phyloP scores from a whole-genome alignment of 345 rosid genomes.

The Xanthoceras sorbifolium region DNA sequence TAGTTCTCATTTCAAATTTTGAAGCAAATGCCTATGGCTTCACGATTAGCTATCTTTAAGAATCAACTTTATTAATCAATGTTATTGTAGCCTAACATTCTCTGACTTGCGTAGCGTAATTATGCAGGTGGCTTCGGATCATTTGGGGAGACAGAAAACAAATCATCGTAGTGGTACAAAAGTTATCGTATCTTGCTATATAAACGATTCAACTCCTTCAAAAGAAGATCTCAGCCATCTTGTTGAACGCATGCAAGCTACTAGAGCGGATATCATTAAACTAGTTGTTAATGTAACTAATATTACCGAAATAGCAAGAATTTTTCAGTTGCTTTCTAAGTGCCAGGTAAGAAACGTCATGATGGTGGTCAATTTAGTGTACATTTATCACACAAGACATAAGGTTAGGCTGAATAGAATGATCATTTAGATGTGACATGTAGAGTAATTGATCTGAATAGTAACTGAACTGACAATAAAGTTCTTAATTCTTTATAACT shows the following conservation, averaged over 20 bases:
- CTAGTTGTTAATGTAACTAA: slow-evolving; percentile 40
- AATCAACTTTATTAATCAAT: too few species aligned
- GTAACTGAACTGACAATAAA: too few species aligned
- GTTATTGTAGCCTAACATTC: background rate
- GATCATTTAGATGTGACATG: background rate
- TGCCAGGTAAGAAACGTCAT: slow-evolving; percentile 35
- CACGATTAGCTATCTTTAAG: too few species aligned
- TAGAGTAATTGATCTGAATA: background rate
- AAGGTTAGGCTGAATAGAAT: background rate
- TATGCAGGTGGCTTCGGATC: slow-evolving; percentile 48
- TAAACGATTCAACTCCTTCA: slow-evolving; percentile 40
- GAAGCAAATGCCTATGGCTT: too few species aligned
- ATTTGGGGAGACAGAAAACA: slow-evolving; percentile 29
- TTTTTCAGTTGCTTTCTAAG: slow-evolving; percentile 42
- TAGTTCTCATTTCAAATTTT: too few species aligned
- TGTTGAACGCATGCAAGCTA: slow-evolving; percentile 38
- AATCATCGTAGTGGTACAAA: slow-evolving; percentile 28
- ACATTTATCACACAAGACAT: background rate
- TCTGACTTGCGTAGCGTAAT: slow-evolving; percentile 22
- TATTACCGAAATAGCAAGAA: slow-evolving; percentile 50
- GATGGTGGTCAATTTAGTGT: background rate
- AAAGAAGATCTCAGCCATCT: slow-evolving; percentile 42
- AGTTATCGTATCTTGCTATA: slow-evolving; percentile 47
- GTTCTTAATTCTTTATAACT: background rate
- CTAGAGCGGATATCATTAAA: slow-evolving; percentile 51